Base-by-base conservation (phyloP, 2,329 filamentous ascomycete species). In the Tympanopsis confertula region DNA sequence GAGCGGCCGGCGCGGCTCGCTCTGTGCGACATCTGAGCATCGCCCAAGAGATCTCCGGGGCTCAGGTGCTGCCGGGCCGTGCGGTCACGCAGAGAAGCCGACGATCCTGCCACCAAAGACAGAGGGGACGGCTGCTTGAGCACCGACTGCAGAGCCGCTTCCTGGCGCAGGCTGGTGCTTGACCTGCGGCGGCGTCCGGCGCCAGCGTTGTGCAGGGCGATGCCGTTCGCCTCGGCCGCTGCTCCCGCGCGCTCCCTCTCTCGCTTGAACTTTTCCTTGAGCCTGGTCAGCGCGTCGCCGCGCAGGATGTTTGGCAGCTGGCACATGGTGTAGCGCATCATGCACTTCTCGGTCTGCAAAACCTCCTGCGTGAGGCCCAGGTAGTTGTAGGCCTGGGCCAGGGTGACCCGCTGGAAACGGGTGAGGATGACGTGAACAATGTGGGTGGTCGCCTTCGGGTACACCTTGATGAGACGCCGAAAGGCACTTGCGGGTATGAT, bases 401-500 rank as follows among this genome's bases (percentile, higher is more conserved):
- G 75, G 0, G 91, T 98, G 3, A 98, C 93, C 47, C 93, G 71
- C 54, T 98, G 89, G 37, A 98, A 80, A 35, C 93, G 76, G 2
- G 91, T 95, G 20, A 98, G 63, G 42, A 98, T 98, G 35, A 98
- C 89, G 53, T 98, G 91, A 4, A 98, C 88, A 45, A 98, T 96
- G 52, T 98, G 93, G 2, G 91, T 82, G 2, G 91, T 95, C 7
- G 93, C 88, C 62, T 93, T 94, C 7, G 91, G 91, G 49, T 96
- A 98, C 18, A 94, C 81, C 51, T 86, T 78, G 37, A 94, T 98
- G 38, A 98, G 66, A 7, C 93, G 79, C 38, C 87, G 78, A 50
- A 98, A 98, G 3, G 91, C 93, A 53, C 87, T 94, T 1, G 91
- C 91, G 1, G 93, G 93, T 40, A 98, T 98, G 45, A 98, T 93